Evolutionary conservation across 164 flowering plant genomes (phyloP).

Genomic region (Umbellularia californica): DNA sequence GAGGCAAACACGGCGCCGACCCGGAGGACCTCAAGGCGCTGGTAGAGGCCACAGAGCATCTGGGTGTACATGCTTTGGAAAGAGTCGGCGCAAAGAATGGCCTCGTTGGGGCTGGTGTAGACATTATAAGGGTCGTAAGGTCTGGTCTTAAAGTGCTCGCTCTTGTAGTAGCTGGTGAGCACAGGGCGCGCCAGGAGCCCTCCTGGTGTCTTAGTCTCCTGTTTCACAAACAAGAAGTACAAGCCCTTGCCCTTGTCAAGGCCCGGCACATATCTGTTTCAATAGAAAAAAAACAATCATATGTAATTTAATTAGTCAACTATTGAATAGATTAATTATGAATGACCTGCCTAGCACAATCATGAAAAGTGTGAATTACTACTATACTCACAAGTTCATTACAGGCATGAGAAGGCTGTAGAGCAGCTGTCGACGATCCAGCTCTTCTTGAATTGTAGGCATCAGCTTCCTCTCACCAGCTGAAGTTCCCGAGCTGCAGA

Average conservation of each 20-base stretch:
- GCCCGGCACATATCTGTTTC: conserved; percentile 53
- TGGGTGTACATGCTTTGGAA: conserved; percentile 86
- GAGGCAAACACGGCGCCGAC: conserved; percentile 82
- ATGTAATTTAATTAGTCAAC: neutral
- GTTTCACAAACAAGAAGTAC: conserved; percentile 56
- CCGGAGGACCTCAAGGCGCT: conserved; percentile 51
- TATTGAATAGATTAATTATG: neutral
- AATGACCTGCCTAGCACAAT: neutral
- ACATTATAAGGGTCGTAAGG: conserved; percentile 64
- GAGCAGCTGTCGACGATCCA: conserved; percentile 52
- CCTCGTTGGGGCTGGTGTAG: conserved; percentile 69
- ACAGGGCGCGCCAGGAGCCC: conserved; percentile 76
- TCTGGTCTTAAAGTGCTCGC: conserved; percentile 57
- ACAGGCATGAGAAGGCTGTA: conserved; percentile 85
- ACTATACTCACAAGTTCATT: conserved; percentile 56
- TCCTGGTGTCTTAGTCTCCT: conserved; percentile 59
- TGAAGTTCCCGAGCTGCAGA: conserved; percentile 74
- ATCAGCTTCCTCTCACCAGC: conserved; percentile 81
- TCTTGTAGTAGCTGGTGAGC: conserved; percentile 69
- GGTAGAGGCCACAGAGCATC: conserved; percentile 68
- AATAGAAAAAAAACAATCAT: neutral
- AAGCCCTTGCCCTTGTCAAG: conserved; percentile 72
- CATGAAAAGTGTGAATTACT: neutral
- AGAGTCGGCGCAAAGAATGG: conserved; percentile 64
- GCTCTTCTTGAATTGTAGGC: conserved; percentile 70